phyloP scores from a whole-genome alignment of 1,139 yeast genomes.

The Yamadazyma diospyri region DNA sequence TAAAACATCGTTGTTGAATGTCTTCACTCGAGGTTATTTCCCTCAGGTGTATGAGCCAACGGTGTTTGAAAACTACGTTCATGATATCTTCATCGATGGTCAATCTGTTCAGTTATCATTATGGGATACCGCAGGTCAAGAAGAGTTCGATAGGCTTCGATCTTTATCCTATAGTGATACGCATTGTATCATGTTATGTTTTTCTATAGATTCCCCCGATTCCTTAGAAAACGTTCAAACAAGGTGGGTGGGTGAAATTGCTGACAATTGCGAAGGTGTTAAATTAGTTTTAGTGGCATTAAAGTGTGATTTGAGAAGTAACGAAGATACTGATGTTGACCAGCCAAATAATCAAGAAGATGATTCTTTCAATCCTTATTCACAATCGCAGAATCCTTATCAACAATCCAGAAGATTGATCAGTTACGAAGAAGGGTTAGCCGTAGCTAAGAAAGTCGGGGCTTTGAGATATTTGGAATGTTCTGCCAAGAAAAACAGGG shows the following conservation, averaged over 20 bases:
- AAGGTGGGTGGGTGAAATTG: constrained; percentile 95
- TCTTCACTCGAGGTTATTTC: constrained; percentile 94
- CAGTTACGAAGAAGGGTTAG: constrained; percentile 32
- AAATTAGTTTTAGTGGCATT: constrained; percentile 89
- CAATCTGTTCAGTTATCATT: constrained; percentile 87
- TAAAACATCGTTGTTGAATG: constrained; percentile 63
- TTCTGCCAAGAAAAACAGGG: constrained; percentile 89
- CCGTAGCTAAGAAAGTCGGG: constrained; percentile 80
- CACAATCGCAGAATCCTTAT: constrained; percentile 25
- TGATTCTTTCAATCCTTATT: constrained; percentile 34
- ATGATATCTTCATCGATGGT: constrained; percentile 93
- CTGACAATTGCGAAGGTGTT: constrained; percentile 96
- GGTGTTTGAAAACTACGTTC: constrained; percentile 95
- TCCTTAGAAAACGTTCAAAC: constrained; percentile 90
- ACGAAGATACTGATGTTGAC: constrained; percentile 30
- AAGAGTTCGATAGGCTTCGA: constrained; percentile 90
- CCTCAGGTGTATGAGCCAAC: constrained; percentile 99
- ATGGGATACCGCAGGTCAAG: constrained; percentile 99
- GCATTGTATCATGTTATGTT: constrained; percentile 94
- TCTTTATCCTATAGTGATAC: constrained; percentile 91
- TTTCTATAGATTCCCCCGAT: constrained; percentile 90
- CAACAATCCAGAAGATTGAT: constrained; percentile 54
- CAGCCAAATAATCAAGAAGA: constrained; percentile 25
- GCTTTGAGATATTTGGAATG: constrained; percentile 88
- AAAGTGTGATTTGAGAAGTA: constrained; percentile 84